phyloP scores from a whole-genome alignment of 2,329 filamentous ascomycete species.

The Pestalotiopsis sp. region DNA sequence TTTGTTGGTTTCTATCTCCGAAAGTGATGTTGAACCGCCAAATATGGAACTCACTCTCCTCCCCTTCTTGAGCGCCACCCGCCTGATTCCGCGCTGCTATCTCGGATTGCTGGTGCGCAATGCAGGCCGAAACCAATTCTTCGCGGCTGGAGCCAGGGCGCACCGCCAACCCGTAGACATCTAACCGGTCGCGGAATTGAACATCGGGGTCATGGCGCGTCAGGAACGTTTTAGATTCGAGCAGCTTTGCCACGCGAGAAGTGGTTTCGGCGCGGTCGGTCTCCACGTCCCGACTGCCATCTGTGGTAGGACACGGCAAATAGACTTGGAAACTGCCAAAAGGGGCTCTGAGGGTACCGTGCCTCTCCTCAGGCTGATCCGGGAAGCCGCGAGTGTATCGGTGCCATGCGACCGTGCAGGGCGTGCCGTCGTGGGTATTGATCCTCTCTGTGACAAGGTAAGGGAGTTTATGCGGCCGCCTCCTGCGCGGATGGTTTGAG shows the following conservation, averaged over 20 bases:
- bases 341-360: neutral
- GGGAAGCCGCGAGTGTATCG: conserved; percentile 3
- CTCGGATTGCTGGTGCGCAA: conserved; percentile 3
- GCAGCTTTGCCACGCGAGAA: conserved; percentile 1
- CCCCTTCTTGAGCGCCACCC: neutral
- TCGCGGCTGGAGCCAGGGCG: neutral
- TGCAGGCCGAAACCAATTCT: neutral
- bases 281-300: neutral
- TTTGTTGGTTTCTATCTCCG: neutral
- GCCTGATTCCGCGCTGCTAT: conserved; percentile 1
- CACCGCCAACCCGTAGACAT: neutral
- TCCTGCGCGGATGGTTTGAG: neutral
- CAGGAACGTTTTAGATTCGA: neutral
- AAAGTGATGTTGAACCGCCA: neutral
- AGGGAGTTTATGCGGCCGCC: neutral
- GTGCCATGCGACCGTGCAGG: neutral
- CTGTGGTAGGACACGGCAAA: neutral
- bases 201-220: neutral
- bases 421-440: conserved; percentile 1
- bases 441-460: neutral
- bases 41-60: neutral
- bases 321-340: conserved; percentile 3
- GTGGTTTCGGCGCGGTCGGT: neutral
- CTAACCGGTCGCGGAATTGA: neutral
- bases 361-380: neutral